Base-by-base conservation (phyloP, 306 rosid species). In the Hippophae tibetana region DNA sequence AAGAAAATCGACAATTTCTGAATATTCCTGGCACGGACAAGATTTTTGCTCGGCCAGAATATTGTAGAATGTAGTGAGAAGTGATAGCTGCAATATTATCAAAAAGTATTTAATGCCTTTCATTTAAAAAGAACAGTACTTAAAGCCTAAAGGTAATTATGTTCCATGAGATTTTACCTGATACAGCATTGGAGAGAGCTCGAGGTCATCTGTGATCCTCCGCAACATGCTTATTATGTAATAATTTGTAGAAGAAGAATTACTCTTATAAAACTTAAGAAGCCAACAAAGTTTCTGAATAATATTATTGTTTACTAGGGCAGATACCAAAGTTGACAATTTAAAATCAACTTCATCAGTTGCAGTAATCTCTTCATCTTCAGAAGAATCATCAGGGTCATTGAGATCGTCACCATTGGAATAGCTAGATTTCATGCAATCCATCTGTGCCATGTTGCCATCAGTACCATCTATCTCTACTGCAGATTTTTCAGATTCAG, bases 241-340 rank as follows among this genome's bases (percentile, higher is more conserved):
- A 70, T 87, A 72, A 73, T 90, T 90, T 70, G 89, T 85, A 56
- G 74, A 69, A 51, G 73, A 62, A 43, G 90, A 83, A 68, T 92
- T 92, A 81, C 79, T 83, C 82, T 81, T 87, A 74, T 90, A 90
- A 79, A 90, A 90, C 83, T 87, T 90, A 58, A 90, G 98, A 80
- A 90, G 68, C 96, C 98, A 90, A 68, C 98, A 87, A 47, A 83
- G 53, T 61, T 81, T 87, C 78, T 90, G 89, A 76, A 90, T 81
- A 60, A 87, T 69, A 72, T n/a, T 76, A 79, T 81, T 79, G 77
- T 69, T 83, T 64, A 83, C 89, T 66, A 85, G 83, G 62, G 95
- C 75, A 63, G 98, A 87, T 43, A 87, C 67, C 57, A 90, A 64
- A 47, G 74, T 72, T 70, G 98, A 85, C 65, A 81, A 82, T 42